Conservation (phyloP, 768 basidiomycete genomes). For the Phanerochaete carnosa region DNA sequence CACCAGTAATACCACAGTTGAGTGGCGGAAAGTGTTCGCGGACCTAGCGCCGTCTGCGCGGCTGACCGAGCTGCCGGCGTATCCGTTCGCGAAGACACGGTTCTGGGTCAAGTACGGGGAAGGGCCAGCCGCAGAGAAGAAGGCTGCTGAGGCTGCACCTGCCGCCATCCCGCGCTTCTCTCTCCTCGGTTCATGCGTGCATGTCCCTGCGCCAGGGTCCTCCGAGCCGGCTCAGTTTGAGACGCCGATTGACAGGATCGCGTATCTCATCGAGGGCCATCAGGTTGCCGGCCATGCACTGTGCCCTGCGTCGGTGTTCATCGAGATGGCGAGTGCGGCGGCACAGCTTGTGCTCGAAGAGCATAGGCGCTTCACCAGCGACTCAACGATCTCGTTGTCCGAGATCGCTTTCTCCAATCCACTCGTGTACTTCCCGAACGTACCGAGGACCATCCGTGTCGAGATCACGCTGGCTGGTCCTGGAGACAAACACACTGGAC, state of each 20-base stretch:
- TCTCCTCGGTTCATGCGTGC: slow-evolving; percentile 38
- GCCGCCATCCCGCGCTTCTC: slow-evolving; percentile 14
- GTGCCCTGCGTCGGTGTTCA: slow-evolving; percentile 17
- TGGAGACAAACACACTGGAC: slow-evolving; percentile 31
- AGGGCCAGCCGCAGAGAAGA: neutral
- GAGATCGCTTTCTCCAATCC: slow-evolving; percentile 49
- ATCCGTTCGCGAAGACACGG: slow-evolving; percentile 48
- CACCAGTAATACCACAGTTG: slow-evolving; percentile 32
- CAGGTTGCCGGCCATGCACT: slow-evolving; percentile 33
- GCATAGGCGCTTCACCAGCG: slow-evolving; percentile 22
- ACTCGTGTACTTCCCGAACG: slow-evolving; percentile 41
- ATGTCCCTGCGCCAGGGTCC: slow-evolving; percentile 19
- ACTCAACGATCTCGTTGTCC: slow-evolving; percentile 38
- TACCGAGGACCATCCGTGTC: slow-evolving; percentile 34
- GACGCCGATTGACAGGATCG: slow-evolving; percentile 44
- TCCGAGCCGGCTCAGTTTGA: slow-evolving; percentile 43
- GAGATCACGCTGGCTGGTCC: slow-evolving; percentile 32
- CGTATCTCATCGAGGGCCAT: slow-evolving; percentile 50
- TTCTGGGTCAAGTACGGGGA: slow-evolving; percentile 57
- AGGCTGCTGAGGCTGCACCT: neutral
- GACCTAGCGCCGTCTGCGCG: slow-evolving; percentile 36
- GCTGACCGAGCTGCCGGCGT: slow-evolving; percentile 42
- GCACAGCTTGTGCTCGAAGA: slow-evolving; percentile 35
- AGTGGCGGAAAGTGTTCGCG: slow-evolving; percentile 54
- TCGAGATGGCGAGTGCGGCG: slow-evolving; percentile 52